Evolutionary conservation across 768 basidiomycete genomes (phyloP).

Genomic region (Cubamyces sp.): DNA sequence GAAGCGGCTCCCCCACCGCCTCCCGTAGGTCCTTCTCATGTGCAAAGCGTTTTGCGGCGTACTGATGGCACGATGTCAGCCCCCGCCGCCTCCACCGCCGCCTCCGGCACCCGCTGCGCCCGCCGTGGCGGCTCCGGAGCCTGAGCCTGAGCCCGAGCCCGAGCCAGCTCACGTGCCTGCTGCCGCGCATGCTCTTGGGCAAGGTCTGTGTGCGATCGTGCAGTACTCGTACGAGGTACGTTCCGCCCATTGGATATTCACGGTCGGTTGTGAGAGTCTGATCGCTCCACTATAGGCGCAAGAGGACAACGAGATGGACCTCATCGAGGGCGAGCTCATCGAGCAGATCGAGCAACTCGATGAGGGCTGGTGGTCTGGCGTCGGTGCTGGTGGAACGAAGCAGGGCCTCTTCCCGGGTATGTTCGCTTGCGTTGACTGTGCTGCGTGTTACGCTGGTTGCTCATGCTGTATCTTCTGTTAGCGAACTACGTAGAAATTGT

Average conservation of each 20-base stretch:
- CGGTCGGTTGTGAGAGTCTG: neutral
- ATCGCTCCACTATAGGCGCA: slow-evolving; percentile 50
- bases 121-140: slow-evolving; percentile 30
- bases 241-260: neutral
- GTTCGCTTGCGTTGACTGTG: slow-evolving; percentile 23
- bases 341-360: slow-evolving; percentile 83
- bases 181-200: slow-evolving; percentile 39
- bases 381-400: slow-evolving; percentile 65
- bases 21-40: slow-evolving; percentile 31
- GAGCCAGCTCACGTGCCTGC: slow-evolving; percentile 50
- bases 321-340: slow-evolving; percentile 81
- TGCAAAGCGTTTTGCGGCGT: neutral
- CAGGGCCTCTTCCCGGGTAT: slow-evolving; percentile 84
- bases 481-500: slow-evolving; percentile 89
- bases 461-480: slow-evolving; percentile 28
- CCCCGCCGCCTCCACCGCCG: slow-evolving; percentile 52
- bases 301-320: slow-evolving; percentile 85
- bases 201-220: slow-evolving; percentile 73
- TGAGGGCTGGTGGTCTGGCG: slow-evolving; percentile 92
- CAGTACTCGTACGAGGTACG: slow-evolving; percentile 78
- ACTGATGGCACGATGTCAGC: slow-evolving; percentile 26
- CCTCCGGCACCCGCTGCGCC: slow-evolving; percentile 31
- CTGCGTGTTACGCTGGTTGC: neutral
- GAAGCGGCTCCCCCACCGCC: slow-evolving; percentile 38
- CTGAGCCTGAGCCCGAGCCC: slow-evolving; percentile 43